Evolutionary conservation across 2,329 filamentous ascomycete species (phyloP), one percentile per base, ranked within the genome.

Genomic region (Plectosphaerella sp.): DNA sequence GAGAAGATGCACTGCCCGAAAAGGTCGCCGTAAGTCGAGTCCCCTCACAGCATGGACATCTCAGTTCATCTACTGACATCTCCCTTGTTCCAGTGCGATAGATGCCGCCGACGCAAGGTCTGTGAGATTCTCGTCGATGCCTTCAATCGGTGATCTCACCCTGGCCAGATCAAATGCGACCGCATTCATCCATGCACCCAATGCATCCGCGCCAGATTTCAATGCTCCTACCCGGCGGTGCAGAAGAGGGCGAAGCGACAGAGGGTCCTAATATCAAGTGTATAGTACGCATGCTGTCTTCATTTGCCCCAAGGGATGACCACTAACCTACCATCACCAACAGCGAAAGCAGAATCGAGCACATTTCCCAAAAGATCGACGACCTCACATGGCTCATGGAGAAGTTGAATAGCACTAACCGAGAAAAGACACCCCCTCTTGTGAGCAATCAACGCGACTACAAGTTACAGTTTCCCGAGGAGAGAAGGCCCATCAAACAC

Each of bases 61-160:
- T 22, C 12, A 46, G 12, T 8, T 18, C 1, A 22, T 48, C 0
- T 22, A 36, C 14, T 15, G 22, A 25, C 16, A 16, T 18, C 2
- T 42, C 4, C 10, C 18, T 35, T 10, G n/a, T 10, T 11, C n/a
- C 12, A 55, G 53, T 55, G 51, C 33, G 50, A 53, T 14, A 47
- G 53, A 14, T 55, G 50, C 15, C 53, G 53, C 35, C 53, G 45
- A 15, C 39, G 53, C 7, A 55, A 55, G 48, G 53, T 53, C 7
- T 5, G 37, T 41, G 15, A 4, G 15, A 12, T n/a, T 37, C 11
- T n/a, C 11, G 7, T 37, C 37, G 12, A 18, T 15, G 24, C 20
- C 24, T 11, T 4, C 15, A 18, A 28, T 22, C 18, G 14, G 28
- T 39, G 25, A 36, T 22, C 1, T 25, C 28, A 10, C 25, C 12